phyloP scores from a whole-genome alignment of 495 filamentous ascomycete species.

The Penicillium herquei region DNA sequence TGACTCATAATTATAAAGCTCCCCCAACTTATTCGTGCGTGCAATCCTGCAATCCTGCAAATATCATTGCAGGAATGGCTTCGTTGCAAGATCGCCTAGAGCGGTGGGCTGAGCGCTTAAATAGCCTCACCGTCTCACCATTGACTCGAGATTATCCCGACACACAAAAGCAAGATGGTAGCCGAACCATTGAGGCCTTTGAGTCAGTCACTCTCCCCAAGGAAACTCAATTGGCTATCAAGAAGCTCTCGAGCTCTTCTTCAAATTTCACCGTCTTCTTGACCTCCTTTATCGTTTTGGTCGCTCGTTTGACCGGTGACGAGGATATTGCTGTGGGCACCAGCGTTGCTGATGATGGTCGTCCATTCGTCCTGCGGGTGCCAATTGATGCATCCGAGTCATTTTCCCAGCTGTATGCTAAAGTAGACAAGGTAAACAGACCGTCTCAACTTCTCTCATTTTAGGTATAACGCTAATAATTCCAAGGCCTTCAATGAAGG shows the following conservation, averaged over 20 bases:
- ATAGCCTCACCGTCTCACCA: conserved; percentile 48
- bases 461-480: not conserved
- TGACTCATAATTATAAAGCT: conserved; percentile 26
- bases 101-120: conserved; percentile 48
- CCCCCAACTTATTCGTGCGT: not conserved
- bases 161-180: conserved; percentile 34
- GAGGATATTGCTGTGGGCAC: conserved; percentile 53
- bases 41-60: conserved; percentile 17
- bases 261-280: conserved; percentile 48
- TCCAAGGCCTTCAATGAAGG: conserved; percentile 41
- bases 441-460: not conserved
- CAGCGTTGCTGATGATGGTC: conserved; percentile 42
- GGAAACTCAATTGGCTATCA: conserved; percentile 34
- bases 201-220: conserved; percentile 43
- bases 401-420: conserved; percentile 42
- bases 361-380: conserved; percentile 48
- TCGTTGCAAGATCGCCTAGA: conserved; percentile 45
- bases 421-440: conserved; percentile 44
- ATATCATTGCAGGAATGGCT: conserved; percentile 37
- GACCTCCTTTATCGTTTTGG: conserved; percentile 47
- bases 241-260: conserved; percentile 41
- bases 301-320: conserved; percentile 52
- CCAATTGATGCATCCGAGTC: conserved; percentile 38
- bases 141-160: conserved; percentile 52
- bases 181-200: conserved; percentile 48